Evolutionary conservation across 441 rosid genomes (phyloP).

Genomic region (Theobroma grandiflorum): DNA sequence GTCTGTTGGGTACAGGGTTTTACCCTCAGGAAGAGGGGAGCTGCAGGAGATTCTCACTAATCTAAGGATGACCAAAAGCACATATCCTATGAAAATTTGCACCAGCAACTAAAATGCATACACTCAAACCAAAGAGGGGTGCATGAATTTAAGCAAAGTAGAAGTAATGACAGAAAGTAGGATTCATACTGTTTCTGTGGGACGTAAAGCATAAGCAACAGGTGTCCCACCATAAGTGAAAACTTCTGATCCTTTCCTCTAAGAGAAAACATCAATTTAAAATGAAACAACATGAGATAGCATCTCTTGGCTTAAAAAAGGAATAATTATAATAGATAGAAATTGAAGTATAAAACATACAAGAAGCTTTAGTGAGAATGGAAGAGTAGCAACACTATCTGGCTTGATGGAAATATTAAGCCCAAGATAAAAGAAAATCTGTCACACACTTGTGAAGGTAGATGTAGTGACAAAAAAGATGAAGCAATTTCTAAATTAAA

Average conservation of each 20-base stretch:
- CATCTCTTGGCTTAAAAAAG: background rate
- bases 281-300: conserved; percentile 19
- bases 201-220: conserved; percentile 78
- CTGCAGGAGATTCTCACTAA: background rate
- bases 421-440: background rate
- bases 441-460: background rate
- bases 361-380: background rate
- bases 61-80: background rate
- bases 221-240: conserved; percentile 75
- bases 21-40: background rate
- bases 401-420: conserved; percentile 4
- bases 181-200: conserved; percentile 77
- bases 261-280: conserved; percentile 31
- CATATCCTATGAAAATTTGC: background rate
- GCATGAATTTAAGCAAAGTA: conserved; percentile 1
- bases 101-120: conserved; percentile 4
- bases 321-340: background rate
- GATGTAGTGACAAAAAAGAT: background rate
- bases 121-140: background rate
- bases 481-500: background rate
- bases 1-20: background rate
- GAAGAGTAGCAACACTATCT: background rate
- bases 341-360: conserved; percentile 1
- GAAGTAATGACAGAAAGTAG: background rate
- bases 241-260: conserved; percentile 92